Evolutionary conservation across 768 basidiomycete species (phyloP).

Genomic region (Boletellus sp.): DNA sequence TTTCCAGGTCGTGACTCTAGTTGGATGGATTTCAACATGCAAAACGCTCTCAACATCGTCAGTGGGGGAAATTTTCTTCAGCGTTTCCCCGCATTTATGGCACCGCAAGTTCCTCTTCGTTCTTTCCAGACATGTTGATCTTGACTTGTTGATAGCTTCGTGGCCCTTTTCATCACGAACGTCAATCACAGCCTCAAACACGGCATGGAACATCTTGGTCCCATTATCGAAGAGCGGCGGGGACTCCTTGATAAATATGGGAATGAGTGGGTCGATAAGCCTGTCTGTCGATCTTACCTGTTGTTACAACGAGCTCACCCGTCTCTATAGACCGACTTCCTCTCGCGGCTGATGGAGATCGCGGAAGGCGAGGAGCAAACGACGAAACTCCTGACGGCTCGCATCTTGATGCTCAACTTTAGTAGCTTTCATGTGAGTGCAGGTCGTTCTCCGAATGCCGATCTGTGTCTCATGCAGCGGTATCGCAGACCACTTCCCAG

Average conservation of each 20-base stretch:
- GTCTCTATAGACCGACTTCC: slow-evolving; percentile 28
- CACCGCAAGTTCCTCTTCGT: slow-evolving; percentile 20
- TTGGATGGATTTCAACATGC: slow-evolving; percentile 32
- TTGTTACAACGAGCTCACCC: neutral
- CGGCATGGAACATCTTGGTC: slow-evolving; percentile 19
- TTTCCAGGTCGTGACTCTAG: slow-evolving; percentile 37
- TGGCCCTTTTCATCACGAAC: slow-evolving; percentile 11
- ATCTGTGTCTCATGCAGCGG: neutral
- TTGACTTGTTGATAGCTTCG: slow-evolving; percentile 8
- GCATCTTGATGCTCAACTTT: slow-evolving; percentile 15
- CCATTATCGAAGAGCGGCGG: slow-evolving; percentile 31
- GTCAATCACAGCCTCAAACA: slow-evolving; percentile 1
- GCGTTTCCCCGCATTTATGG: slow-evolving; percentile 29
- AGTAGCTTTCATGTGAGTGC: slow-evolving; percentile 23
- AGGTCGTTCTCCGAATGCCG: neutral
- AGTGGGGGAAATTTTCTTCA: slow-evolving; percentile 8
- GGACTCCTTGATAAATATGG: slow-evolving; percentile 22
- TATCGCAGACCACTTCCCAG: slow-evolving; percentile 16
- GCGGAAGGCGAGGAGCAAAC: slow-evolving; percentile 20
- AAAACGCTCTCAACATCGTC: slow-evolving; percentile 29
- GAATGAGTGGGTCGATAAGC: slow-evolving; percentile 27
- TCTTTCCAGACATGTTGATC: neutral
- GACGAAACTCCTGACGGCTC: slow-evolving; percentile 18
- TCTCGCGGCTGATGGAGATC: slow-evolving; percentile 32
- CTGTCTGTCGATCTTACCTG: slow-evolving; percentile 23